phyloP scores from a whole-genome alignment of 2,329 filamentous ascomycete genomes.

The Hirsutella minnesotensis region DNA sequence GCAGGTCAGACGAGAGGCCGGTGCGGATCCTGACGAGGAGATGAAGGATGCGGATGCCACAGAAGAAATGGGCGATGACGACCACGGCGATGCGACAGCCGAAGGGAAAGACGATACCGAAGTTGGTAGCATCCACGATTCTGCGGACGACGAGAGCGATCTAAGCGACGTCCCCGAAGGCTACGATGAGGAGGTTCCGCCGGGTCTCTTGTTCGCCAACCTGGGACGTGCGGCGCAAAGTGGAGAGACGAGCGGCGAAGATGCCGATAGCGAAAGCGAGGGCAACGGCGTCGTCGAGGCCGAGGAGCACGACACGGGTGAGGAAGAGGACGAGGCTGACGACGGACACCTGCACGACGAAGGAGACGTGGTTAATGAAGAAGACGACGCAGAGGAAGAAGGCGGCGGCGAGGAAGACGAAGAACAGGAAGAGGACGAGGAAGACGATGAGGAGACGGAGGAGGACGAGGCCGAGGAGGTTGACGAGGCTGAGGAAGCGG shows the following conservation, averaged over 20 bases:
- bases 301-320: constrained; percentile 10
- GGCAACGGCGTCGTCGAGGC: constrained; percentile 15
- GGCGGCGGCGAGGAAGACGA: constrained; percentile 3
- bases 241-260: constrained; percentile 21
- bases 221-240: constrained; percentile 19
- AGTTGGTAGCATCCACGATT: constrained; percentile 49
- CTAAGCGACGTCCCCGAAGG: constrained; percentile 51
- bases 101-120: constrained; percentile 17
- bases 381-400: constrained; percentile 4
- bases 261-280: constrained; percentile 22
- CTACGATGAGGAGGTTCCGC: constrained; percentile 45
- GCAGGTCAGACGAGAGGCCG: constrained; percentile 23
- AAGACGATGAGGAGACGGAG: not conserved
- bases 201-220: constrained; percentile 40
- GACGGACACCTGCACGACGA: constrained; percentile 5
- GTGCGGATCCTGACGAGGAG: constrained; percentile 22
- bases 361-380: constrained; percentile 5
- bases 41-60: constrained; percentile 29
- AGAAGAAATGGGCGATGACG: constrained; percentile 17
- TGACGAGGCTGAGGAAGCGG: not conserved
- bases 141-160: constrained; percentile 58
- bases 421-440: not conserved
- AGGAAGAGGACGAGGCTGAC: constrained; percentile 4
- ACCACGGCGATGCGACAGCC: constrained; percentile 14
- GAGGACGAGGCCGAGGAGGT: not conserved